Base-by-base conservation (phyloP, 2,329 filamentous ascomycete genomes). In the Diaporthe citrichinensis region DNA sequence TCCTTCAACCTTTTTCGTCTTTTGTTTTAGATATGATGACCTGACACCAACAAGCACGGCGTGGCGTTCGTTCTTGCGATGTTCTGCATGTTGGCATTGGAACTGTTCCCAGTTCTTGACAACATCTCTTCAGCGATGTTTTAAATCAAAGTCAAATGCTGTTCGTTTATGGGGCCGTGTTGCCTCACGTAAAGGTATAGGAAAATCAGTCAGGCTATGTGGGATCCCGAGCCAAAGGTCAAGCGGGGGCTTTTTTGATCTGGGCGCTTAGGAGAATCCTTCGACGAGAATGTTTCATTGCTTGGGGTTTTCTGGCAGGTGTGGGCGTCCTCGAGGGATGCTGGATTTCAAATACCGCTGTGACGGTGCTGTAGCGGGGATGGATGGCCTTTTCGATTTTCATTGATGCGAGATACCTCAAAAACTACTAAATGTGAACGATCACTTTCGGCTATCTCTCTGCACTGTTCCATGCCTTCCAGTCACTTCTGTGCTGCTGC, bases 51-150 rank as follows among this genome's bases (percentile, higher is more conserved):
- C 4, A 9, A 49, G 71, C 71, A 62, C 58, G 41, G 46, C n/a
- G 44, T 31, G 71, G 71, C 71, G 71, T 72, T 62, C 8, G 44
- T 53, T 55, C 4, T 31, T 53, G 46, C 61, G 39, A 34, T 53
- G n/a, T 69, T 69, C 49, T 28, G n/a, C 49, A 55, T 69, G 34
- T 41, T 53, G 65, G 39, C 14, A 55, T 53, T 31, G 14, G 31
- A 25, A 17, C 65, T 39, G 12, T 39, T 39, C 34, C 20, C 23
- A 17, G 23, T 68, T 28, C 31, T 68, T 39, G 34, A 41, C 65
- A 53, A 41, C 36, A 53, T 41, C 34, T 55, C 23, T 69, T 69
- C n/a, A 25, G 34, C 9, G 34, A 14, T 23, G 34, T 41, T 34
- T 28, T 12, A 28, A 31, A 41, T 12, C 9, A 69, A 67, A 28